A percentile compares a stretch with the other conserved stretches of the same genome.
phyloP scores from a whole-genome alignment of 345 rosid species.

The Ceriops decandra region DNA sequence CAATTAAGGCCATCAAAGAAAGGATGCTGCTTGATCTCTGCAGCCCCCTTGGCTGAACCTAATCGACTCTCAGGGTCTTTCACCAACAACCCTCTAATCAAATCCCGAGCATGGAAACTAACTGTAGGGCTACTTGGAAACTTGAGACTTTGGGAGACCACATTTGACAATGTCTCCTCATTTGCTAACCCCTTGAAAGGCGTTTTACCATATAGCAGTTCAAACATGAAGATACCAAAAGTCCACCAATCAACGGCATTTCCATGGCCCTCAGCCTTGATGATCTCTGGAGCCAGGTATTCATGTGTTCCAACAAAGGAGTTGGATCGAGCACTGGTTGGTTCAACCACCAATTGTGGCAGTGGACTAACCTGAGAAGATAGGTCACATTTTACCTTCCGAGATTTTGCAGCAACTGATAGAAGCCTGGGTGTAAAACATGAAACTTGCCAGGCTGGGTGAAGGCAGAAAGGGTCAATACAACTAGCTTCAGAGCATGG shows the following conservation, averaged over 20 bases:
- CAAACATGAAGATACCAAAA: constrained; percentile 67
- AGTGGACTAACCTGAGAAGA: constrained; percentile 55
- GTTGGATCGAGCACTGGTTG: constrained; percentile 70
- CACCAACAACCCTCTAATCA: constrained; percentile 59
- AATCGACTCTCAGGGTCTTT: constrained; percentile 66
- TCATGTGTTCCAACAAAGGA: constrained; percentile 82
- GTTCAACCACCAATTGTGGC: constrained; percentile 79
- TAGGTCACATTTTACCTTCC: constrained; percentile 55
- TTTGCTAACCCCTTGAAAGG: constrained; percentile 70
- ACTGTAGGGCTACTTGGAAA: constrained; percentile 55
- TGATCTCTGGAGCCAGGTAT: constrained; percentile 76
- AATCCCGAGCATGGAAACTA: constrained; percentile 61
- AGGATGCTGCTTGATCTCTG: constrained; percentile 68
- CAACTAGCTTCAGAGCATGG: constrained; percentile 70
- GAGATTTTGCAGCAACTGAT: constrained; percentile 51
- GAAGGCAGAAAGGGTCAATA: constrained; percentile 74
- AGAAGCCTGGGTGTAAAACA: constrained; percentile 76
- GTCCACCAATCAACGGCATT: constrained; percentile 89
- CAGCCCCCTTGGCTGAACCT: constrained; percentile 68
- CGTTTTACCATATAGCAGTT: constrained; percentile 62
- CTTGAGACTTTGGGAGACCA: constrained; percentile 55
- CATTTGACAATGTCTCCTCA: constrained; percentile 64
- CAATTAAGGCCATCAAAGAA: constrained; percentile 79
- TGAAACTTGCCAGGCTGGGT: constrained; percentile 70
- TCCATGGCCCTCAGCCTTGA: constrained; percentile 80